These are phyloP conservation scores for Hevea brasiliensis DNA, from an alignment of 345 rosid species.

Conservation along the genomic window DNA sequence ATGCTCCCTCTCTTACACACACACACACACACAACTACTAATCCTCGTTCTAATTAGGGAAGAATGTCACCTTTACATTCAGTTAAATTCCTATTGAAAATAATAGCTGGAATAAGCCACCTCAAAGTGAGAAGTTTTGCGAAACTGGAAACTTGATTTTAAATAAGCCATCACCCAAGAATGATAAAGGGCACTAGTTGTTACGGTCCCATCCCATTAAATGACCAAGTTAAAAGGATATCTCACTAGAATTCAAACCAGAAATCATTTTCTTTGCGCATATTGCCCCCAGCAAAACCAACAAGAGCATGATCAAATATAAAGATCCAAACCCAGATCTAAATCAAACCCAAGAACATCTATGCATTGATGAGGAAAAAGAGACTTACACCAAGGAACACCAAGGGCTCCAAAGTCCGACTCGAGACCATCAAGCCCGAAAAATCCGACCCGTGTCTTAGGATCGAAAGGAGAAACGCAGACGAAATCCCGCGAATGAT, in stretches of 20 bases:
- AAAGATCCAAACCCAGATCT: constrained; percentile 18
- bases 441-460: constrained; percentile 63
- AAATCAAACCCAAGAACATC: not conserved
- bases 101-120: not conserved
- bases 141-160: not conserved
- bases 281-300: too few relatives aligned
- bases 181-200: not conserved
- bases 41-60: not conserved
- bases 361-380: not conserved
- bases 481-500: constrained; percentile 50
- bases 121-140: not conserved
- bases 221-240: too few relatives aligned
- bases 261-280: not conserved
- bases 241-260: not conserved
- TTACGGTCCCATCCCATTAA: too few relatives aligned
- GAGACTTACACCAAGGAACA: constrained; percentile 96
- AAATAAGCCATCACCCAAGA: not conserved
- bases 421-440: constrained; percentile 72
- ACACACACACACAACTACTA: not conserved
- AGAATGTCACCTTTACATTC: not conserved
- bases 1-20: not conserved
- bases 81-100: not conserved
- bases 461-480: constrained; percentile 74
- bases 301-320: not conserved
- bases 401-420: constrained; percentile 92